phyloP scores from a whole-genome alignment of 2,329 filamentous ascomycete genomes.

The Colletotrichum sp. region DNA sequence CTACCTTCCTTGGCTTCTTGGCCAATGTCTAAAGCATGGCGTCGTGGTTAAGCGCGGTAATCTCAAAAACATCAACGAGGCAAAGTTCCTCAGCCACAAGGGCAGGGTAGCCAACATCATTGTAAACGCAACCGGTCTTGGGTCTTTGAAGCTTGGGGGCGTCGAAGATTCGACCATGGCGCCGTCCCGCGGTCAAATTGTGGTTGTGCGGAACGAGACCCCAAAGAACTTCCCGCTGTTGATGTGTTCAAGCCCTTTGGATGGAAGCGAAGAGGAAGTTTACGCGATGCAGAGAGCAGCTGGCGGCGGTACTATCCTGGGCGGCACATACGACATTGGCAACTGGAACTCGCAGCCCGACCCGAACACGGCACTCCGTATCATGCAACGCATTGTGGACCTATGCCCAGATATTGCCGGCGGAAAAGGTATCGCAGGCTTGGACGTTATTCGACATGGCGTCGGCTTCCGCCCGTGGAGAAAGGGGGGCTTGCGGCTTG shows the following conservation, averaged over 20 bases:
- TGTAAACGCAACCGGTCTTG: constrained; percentile 74
- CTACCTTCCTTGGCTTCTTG: constrained; percentile 73
- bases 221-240: constrained; percentile 67
- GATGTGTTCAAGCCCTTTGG: constrained; percentile 68
- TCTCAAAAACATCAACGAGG: constrained; percentile 66
- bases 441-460: constrained; percentile 81
- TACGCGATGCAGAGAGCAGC: constrained; percentile 86
- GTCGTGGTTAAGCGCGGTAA: constrained; percentile 57
- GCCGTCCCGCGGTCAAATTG: constrained; percentile 75
- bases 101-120: constrained; percentile 63
- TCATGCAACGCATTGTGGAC: constrained; percentile 78
- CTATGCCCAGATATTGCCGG: constrained; percentile 67
- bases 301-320: constrained; percentile 81
- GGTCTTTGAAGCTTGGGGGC: constrained; percentile 68
- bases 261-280: constrained; percentile 72
- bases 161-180: constrained; percentile 68
- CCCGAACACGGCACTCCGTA: constrained; percentile 76
- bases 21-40: constrained; percentile 68
- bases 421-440: constrained; percentile 72
- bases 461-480: constrained; percentile 82
- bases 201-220: constrained; percentile 81
- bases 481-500: constrained; percentile 76
- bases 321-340: constrained; percentile 82
- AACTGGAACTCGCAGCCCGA: constrained; percentile 83
- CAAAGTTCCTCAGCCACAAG: constrained; percentile 60